phyloP scores from a whole-genome alignment of 345 rosid genomes.

The Arabidopsis arenosa region DNA sequence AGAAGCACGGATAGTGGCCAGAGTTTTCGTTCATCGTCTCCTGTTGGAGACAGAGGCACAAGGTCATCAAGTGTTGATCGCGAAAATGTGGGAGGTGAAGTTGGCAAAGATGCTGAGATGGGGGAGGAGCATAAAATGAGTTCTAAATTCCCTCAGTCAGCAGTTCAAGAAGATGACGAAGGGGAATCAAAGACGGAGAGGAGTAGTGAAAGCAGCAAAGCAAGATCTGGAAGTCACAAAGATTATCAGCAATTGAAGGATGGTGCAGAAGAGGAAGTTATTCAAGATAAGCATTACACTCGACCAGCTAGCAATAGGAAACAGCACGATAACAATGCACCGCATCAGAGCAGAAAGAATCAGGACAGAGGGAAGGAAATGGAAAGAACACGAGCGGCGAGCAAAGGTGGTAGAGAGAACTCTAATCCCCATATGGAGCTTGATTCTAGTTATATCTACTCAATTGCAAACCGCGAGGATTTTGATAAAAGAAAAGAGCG shows the following conservation, averaged over 20 bases:
- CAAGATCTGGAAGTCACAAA: conserved; percentile 81
- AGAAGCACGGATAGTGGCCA: conserved; percentile 65
- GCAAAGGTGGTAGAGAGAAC: conserved; percentile 64
- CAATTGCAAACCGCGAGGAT: conserved; percentile 59
- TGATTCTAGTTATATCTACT: conserved; percentile 54
- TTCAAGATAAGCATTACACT: conserved; percentile 61
- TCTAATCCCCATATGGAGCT: conserved; percentile 62
- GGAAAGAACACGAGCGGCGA: conserved; percentile 56
- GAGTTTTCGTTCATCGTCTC: conserved; percentile 53
- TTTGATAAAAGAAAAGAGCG: conserved; percentile 75
- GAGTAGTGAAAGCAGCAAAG: conserved; percentile 92
- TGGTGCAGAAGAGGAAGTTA: conserved; percentile 82
- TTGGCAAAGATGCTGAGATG: conserved; percentile 58
- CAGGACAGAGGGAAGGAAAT: conserved; percentile 62
- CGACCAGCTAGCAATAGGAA: conserved; percentile 52
- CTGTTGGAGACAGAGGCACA: conserved; percentile 50
- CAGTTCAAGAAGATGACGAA: conserved; percentile 65
- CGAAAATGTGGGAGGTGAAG: conserved; percentile 56
- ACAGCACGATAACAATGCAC: conserved; percentile 62
- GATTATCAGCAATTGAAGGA: conserved; percentile 73
- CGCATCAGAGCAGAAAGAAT: conserved; percentile 61
- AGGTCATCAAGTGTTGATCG: conserved; percentile 62
- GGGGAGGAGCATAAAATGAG: conserved; percentile 54
- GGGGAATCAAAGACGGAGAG: conserved; percentile 83
- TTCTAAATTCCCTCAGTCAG: conserved; percentile 53